Percentiles rank a stretch among this genome's conserved stretches.
Evolutionary conservation across 148 eudicot species (phyloP).

Genomic region (Heliosperma pusillum): DNA sequence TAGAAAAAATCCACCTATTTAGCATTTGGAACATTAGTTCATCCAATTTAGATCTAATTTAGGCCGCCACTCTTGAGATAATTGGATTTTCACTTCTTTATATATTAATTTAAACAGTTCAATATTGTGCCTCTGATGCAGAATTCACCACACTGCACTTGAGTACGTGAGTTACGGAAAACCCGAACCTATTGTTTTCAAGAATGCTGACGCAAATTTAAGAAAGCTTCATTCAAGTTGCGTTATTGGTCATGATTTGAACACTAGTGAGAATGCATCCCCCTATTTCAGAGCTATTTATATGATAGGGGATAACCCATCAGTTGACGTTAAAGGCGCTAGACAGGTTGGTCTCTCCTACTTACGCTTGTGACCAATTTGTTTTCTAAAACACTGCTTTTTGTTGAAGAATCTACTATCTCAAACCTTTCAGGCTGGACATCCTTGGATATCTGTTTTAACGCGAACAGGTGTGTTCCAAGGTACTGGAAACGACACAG

Average conservation of each 20-base stretch:
- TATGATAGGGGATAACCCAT: conserved; percentile 61
- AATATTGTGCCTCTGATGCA: conserved; percentile 25
- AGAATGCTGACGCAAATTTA: conserved; percentile 43
- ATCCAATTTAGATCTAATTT: neutral
- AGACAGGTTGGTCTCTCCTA: conserved; percentile 32
- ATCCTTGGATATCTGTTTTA: conserved; percentile 55
- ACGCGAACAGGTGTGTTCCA: conserved; percentile 52
- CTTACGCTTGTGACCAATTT: neutral
- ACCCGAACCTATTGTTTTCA: conserved; percentile 51
- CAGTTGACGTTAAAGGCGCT: conserved; percentile 56
- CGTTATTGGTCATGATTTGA: conserved; percentile 4
- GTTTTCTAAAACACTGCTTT: neutral
- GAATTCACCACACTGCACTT: conserved; percentile 43
- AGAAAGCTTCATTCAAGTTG: conserved; percentile 32
- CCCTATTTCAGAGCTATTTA: conserved; percentile 42
- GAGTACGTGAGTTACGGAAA: conserved; percentile 45
- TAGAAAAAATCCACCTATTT: neutral
- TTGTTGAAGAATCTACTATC: neutral
- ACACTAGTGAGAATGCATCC: conserved; percentile 6
- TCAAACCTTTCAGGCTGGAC: conserved; percentile 37
- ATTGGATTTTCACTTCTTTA: neutral
- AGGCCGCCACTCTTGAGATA: neutral
- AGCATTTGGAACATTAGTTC: conserved; percentile 2
- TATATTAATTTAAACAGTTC: neutral
- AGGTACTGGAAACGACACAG: conserved; percentile 38